Evolutionary conservation across 2,329 filamentous ascomycete species (phyloP).

Genomic region (Aspergillus awamori): DNA sequence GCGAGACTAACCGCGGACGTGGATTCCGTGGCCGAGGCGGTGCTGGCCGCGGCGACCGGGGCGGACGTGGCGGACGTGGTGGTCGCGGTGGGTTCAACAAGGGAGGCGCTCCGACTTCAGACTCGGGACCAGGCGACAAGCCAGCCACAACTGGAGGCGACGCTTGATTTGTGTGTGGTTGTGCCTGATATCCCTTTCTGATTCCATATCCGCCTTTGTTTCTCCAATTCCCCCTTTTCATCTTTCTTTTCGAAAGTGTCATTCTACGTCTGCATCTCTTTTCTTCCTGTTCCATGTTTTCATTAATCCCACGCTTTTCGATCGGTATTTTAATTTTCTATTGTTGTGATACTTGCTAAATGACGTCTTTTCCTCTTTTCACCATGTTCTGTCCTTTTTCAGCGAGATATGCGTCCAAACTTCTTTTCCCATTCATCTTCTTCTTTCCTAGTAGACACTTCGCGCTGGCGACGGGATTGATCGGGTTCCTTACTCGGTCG

Average conservation of each 20-base stretch:
- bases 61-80: slow-evolving; percentile 59
- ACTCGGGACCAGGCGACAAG: slow-evolving; percentile 41
- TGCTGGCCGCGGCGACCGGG: slow-evolving; percentile 51
- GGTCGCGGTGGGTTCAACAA: slow-evolving; percentile 64
- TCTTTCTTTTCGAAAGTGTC: slow-evolving; percentile 15
- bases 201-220: slow-evolving; percentile 10
- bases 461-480: slow-evolving; percentile 3
- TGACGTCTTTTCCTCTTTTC: slow-evolving; percentile 15
- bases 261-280: slow-evolving; percentile 14
- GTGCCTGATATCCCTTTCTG: slow-evolving; percentile 15
- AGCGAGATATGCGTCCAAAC: slow-evolving; percentile 25
- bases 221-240: slow-evolving; percentile 6
- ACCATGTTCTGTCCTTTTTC: slow-evolving; percentile 13
- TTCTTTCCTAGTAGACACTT: slow-evolving; percentile 23
- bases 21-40: slow-evolving; percentile 55
- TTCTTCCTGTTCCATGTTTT: slow-evolving; percentile 21
- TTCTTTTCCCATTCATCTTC: slow-evolving; percentile 15
- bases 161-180: slow-evolving; percentile 28
- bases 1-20: slow-evolving; percentile 63
- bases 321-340: slow-evolving; percentile 34
- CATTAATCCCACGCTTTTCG: slow-evolving; percentile 18
- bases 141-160: slow-evolving; percentile 37
- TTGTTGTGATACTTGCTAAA: slow-evolving; percentile 29
- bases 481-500: not conserved
- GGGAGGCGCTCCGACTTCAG: slow-evolving; percentile 48